A percentile compares a stretch with the other conserved stretches of the same genome.
These are phyloP conservation scores for Fusarium sp. DNA, from an alignment of 2,329 filamentous ascomycete genomes.

Conservation along the genomic window DNA sequence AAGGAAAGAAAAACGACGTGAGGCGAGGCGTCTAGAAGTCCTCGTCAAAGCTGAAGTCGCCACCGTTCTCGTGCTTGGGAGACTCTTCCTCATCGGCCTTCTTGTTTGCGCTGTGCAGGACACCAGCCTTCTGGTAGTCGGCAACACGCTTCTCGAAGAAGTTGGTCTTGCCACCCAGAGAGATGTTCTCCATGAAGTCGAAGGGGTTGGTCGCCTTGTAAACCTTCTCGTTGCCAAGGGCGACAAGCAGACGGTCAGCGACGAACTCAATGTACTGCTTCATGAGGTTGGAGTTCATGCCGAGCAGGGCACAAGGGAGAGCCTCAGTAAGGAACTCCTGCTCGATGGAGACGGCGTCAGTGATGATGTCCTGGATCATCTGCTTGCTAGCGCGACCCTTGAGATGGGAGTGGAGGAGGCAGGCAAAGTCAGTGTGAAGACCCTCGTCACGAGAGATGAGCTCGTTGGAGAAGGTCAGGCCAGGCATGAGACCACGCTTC, in stretches of 20 bases:
- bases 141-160: conserved; percentile 99
- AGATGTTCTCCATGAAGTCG: conserved; percentile 99
- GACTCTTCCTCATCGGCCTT: conserved; percentile 66
- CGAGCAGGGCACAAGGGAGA: conserved; percentile 89
- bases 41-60: conserved; percentile 93
- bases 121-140: conserved; percentile 99
- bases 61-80: conserved; percentile 68
- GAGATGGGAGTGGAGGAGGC: conserved; percentile 95
- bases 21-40: conserved; percentile 78
- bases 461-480: conserved; percentile 99
- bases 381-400: conserved; percentile 89
- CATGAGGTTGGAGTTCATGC: conserved; percentile 98
- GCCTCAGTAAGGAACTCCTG: conserved; percentile 98
- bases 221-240: conserved; percentile 92
- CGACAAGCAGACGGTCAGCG: conserved; percentile 90
- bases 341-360: conserved; percentile 92
- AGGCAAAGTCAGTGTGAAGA: conserved; percentile 99
- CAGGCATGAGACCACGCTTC: conserved; percentile 99
- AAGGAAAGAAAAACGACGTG: conserved; percentile 9
- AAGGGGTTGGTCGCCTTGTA: conserved; percentile 97
- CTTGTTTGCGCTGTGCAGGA: conserved; percentile 88
- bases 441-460: conserved; percentile 99
- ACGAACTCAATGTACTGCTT: conserved; percentile 99
- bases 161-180: conserved; percentile 98
- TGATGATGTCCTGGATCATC: conserved; percentile 87